Conservation (phyloP, 805 yeast species). For the Starmerella apis region DNA sequence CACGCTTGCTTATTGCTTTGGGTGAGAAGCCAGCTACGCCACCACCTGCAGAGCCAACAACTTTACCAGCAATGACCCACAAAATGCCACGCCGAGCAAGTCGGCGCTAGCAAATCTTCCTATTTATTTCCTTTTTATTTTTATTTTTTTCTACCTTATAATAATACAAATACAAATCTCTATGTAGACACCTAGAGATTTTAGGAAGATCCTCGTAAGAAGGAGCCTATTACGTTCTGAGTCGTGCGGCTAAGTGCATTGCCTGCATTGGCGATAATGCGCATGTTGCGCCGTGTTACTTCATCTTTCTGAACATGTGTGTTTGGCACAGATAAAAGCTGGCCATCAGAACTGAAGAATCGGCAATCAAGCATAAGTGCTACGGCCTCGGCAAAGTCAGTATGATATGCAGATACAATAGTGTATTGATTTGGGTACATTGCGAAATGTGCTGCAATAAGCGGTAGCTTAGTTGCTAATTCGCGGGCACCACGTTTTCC, state of each 20-base stretch:
- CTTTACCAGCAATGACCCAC: conserved; percentile 4
- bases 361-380: conserved; percentile 43
- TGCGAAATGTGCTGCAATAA: conserved; percentile 32
- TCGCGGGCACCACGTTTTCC: conserved; percentile 59
- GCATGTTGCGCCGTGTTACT: conserved; percentile 47
- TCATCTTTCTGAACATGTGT: conserved; percentile 39
- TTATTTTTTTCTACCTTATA: not conserved
- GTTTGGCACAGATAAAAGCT: conserved; percentile 19
- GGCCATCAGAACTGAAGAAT: conserved; percentile 39
- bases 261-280: conserved; percentile 39
- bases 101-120: not conserved
- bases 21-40: conserved; percentile 13
- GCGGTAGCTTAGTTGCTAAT: conserved; percentile 41
- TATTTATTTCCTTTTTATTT: not conserved
- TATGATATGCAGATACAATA: conserved; percentile 53
- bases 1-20: conserved; percentile 14
- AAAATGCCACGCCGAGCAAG: not conserved
- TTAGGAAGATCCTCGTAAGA: conserved; percentile 17
- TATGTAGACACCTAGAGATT: no score
- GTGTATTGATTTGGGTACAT: conserved; percentile 26
- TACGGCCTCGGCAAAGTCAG: conserved; percentile 57
- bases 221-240: conserved; percentile 36
- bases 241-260: conserved; percentile 72
- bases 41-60: conserved; percentile 12
- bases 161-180: not conserved